Evolutionary conservation across 257 asterid genomes (phyloP).

Genomic region (Ophiorrhiza pumila): DNA sequence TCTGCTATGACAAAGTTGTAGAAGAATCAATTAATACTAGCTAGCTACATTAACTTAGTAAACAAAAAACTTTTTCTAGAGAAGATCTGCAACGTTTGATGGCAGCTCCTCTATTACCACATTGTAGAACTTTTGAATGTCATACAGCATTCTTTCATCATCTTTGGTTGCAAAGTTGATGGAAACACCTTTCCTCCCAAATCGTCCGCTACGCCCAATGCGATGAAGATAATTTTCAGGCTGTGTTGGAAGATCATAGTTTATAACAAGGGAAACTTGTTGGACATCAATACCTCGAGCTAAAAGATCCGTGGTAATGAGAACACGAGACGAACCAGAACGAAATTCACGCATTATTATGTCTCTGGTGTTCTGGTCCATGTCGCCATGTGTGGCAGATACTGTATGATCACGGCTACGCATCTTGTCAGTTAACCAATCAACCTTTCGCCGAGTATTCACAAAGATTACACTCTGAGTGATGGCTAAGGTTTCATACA

Average conservation of each 20-base stretch:
- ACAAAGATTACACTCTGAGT: conserved; percentile 51
- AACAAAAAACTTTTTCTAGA: conserved; percentile 32
- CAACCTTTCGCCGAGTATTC: conserved; percentile 52
- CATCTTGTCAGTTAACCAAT: conserved; percentile 47
- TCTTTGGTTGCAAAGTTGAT: conserved; percentile 76
- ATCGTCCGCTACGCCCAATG: conserved; percentile 79
- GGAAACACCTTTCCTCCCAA: conserved; percentile 86
- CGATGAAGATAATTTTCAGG: conserved; percentile 85
- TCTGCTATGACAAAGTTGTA: neutral
- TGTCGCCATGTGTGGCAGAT: conserved; percentile 51
- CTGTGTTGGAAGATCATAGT: conserved; percentile 78
- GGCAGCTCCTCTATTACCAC: conserved; percentile 81
- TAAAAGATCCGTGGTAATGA: conserved; percentile 75
- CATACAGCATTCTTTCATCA: conserved; percentile 72
- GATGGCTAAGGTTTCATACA: conserved; percentile 45
- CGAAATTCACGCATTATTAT: conserved; percentile 49
- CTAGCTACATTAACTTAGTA: neutral
- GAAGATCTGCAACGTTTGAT: conserved; percentile 79
- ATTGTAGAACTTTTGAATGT: conserved; percentile 72
- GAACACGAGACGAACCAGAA: conserved; percentile 70
- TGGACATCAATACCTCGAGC: conserved; percentile 85
- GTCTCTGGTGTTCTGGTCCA: conserved; percentile 54
- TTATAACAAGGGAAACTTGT: conserved; percentile 78
- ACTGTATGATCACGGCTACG: conserved; percentile 45
- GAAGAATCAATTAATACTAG: neutral